Percentiles rank a stretch among this genome's conserved stretches.
Evolutionary conservation across 768 basidiomycete genomes (phyloP).

Genomic region (Mycena rebaudengoi): DNA sequence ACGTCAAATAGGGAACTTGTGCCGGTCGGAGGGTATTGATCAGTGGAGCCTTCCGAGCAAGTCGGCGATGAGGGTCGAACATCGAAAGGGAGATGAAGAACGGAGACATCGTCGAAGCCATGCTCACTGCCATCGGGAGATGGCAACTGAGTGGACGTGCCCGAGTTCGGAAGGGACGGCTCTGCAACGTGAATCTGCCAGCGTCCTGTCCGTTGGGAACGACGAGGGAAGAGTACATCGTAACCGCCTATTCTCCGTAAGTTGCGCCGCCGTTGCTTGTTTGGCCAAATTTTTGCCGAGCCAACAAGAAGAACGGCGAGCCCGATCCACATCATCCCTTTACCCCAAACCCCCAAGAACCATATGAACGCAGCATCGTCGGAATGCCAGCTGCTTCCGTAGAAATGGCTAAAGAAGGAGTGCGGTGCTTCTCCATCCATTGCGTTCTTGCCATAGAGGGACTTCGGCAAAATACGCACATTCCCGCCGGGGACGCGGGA

Average conservation of each 20-base stretch:
- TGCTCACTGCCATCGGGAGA: constrained; percentile 50
- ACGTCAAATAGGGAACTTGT: constrained; percentile 61
- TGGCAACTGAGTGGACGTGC: constrained; percentile 55
- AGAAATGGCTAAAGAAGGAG: constrained; percentile 96
- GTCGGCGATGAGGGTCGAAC: constrained; percentile 65
- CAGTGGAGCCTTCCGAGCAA: constrained; percentile 57
- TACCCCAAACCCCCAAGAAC: constrained; percentile 91
- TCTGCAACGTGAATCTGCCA: constrained; percentile 79
- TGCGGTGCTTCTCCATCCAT: constrained; percentile 82
- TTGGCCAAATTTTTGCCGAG: constrained; percentile 62
- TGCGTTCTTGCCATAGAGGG: constrained; percentile 98
- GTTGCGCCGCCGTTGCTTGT: constrained; percentile 66
- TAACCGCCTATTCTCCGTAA: constrained; percentile 75
- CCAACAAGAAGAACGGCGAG: constrained; percentile 76
- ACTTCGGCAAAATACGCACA: constrained; percentile 92
- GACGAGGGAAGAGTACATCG: constrained; percentile 80
- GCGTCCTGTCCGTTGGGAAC: constrained; percentile 73
- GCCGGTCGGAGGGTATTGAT: constrained; percentile 50
- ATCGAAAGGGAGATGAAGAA: constrained; percentile 73
- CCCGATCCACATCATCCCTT: constrained; percentile 86
- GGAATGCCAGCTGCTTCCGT: constrained; percentile 98
- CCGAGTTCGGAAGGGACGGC: constrained; percentile 55
- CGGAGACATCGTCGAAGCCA: constrained; percentile 58
- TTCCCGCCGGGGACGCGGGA: constrained; percentile 70
- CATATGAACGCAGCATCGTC: constrained; percentile 98